These are phyloP conservation scores for Abortiporus biennis DNA, from an alignment of 1,284 basidiomycete species.

Conservation along the genomic window DNA sequence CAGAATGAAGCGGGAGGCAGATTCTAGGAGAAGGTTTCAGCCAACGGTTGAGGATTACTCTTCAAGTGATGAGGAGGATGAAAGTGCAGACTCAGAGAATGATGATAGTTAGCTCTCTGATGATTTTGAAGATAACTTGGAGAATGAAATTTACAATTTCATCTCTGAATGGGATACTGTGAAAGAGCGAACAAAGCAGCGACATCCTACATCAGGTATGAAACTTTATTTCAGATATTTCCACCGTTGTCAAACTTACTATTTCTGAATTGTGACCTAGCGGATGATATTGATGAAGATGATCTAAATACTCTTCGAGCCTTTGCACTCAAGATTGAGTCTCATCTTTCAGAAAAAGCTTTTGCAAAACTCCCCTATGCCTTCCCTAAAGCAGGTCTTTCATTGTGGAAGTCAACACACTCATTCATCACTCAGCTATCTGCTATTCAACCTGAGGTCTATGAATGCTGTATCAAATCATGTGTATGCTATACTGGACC, in stretches of 20 bases:
- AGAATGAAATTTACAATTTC: constrained; percentile 4
- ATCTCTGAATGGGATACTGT: constrained; percentile 17
- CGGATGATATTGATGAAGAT: constrained; percentile 7
- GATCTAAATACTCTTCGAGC: constrained; percentile 11
- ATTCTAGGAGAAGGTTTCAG: too few species aligned
- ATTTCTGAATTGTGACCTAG: constrained; percentile 1
- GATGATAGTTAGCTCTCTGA: neutral
- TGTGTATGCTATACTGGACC: constrained; percentile 25
- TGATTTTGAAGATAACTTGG: constrained; percentile 6
- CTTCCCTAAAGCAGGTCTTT: constrained; percentile 11
- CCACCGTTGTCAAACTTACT: neutral
- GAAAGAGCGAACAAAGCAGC: constrained; percentile 15
- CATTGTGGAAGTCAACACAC: constrained; percentile 9
- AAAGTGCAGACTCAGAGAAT: neutral
- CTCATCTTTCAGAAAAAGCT: constrained; percentile 14
- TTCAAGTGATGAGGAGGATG: too few species aligned
- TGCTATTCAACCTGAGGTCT: constrained; percentile 21
- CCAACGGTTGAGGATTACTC: too few species aligned
- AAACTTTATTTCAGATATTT: neutral
- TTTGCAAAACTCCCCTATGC: constrained; percentile 14
- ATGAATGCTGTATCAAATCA: constrained; percentile 28
- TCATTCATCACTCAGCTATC: constrained; percentile 15
- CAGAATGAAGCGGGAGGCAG: too few species aligned
- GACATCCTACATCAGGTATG: constrained; percentile 8
- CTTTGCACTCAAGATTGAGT: constrained; percentile 17